Base-by-base conservation (phyloP, 2,329 filamentous ascomycete genomes). In the Sclerotinia nivalis region DNA sequence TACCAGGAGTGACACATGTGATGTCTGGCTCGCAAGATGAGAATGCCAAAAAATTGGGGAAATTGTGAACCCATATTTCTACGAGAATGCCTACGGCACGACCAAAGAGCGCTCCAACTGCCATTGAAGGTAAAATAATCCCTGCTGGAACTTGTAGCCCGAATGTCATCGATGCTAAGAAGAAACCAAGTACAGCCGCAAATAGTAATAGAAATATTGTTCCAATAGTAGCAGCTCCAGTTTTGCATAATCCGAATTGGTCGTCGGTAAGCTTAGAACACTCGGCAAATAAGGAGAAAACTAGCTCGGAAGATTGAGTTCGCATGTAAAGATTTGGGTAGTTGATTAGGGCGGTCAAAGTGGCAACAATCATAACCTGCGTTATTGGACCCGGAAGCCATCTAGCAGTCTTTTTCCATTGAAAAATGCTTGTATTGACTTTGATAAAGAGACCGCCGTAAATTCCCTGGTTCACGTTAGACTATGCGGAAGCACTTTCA, bases 271-370 rank as follows among this genome's bases (percentile, higher is more conserved):
- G 86, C 73, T 91, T 88, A 5, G 89, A 89, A 80, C 96, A 99
- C 81, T 99, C 95, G 12, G 93, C 89, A 79, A 99, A 98, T 40
- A 99, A 88, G 70, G 91, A 91, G 72, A 94, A 94, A 22, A 98
- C 94, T 3, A 99, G 88, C 79, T 97, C 93, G 0, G 93, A 94
- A 31, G 92, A 88, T 79, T 98, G 95, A 4, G 93, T 91, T 74
- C 96, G 91, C 91, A 98, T 97, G 80, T 97, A 98, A 69, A 93
- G 90, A 81, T 97, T 97, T 15, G 96, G 96, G 76, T 93, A 99
- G 83, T 97, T 97, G 80, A 98, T 87, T 58, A 98, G 79, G 1
- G 95, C 93, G 1, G 94, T 97, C 31, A 97, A 78, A 55, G 94
- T 82, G 6, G 95, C 89, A 34, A 97, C 88, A n/a, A 89, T 80